A percentile compares a stretch with the other conserved stretches of the same genome.
Conservation (phyloP, 768 basidiomycete species). For the Russula foetens region DNA sequence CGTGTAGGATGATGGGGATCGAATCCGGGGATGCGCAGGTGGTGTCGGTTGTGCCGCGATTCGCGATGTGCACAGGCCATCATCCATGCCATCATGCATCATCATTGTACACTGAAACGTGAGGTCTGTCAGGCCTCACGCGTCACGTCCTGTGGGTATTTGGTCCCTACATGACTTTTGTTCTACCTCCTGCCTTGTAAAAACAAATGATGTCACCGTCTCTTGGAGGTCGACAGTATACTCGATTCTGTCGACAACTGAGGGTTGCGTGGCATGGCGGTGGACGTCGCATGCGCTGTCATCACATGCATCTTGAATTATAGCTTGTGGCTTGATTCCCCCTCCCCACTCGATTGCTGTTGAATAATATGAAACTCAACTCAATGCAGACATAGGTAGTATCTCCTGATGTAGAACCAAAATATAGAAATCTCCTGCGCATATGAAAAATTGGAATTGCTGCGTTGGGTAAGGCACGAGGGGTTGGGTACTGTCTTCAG, state of each 20-base stretch:
- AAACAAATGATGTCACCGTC: not conserved
- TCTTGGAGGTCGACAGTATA: not conserved
- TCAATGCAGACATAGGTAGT: too few species aligned
- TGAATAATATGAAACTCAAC: not conserved
- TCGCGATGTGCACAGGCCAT: conserved; percentile 4
- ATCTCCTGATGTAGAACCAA: too few species aligned
- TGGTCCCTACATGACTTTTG: conserved; percentile 6
- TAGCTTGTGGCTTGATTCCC: not conserved
- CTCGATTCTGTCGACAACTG: not conserved
- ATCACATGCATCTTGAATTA: not conserved
- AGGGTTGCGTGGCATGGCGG: not conserved
- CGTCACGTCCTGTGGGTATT: too few species aligned
- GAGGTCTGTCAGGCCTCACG: not conserved
- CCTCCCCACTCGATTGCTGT: not conserved
- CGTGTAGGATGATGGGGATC: not conserved
- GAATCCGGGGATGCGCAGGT: not conserved
- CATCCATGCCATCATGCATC: too few species aligned
- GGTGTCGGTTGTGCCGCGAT: not conserved
- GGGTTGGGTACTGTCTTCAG: too few species aligned
- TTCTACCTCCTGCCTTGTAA: not conserved
- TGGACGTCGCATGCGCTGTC: too few species aligned
- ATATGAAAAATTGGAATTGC: too few species aligned
- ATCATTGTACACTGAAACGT: too few species aligned
- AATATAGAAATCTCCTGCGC: too few species aligned
- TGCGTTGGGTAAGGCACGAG: too few species aligned